phyloP scores from a whole-genome alignment of 768 basidiomycete genomes.

The Coprinopsis cinerea region DNA sequence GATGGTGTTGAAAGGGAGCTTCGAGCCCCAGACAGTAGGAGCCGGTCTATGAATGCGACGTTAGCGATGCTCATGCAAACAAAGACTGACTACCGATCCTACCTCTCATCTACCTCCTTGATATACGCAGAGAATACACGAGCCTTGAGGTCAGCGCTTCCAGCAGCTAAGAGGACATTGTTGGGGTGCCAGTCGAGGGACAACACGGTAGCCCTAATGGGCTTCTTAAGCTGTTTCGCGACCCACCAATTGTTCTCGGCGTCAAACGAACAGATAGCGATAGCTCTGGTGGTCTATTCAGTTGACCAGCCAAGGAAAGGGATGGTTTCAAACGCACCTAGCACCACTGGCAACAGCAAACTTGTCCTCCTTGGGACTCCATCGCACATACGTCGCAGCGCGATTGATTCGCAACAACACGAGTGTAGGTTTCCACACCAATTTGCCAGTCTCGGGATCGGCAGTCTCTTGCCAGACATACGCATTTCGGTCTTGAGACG shows the following conservation, averaged over 20 bases:
- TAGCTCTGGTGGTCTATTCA: constrained; percentile 53
- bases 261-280: constrained; percentile 96
- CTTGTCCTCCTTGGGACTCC: constrained; percentile 98
- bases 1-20: constrained; percentile 94
- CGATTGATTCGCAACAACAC: constrained; percentile 93
- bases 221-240: constrained; percentile 94
- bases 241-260: constrained; percentile 99
- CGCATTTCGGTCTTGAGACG: constrained; percentile 98
- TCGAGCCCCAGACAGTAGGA: constrained; percentile 94
- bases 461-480: constrained; percentile 92
- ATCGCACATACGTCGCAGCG: constrained; percentile 90
- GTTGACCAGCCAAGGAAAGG: background rate
- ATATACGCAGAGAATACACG: constrained; percentile 97
- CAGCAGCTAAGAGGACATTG: constrained; percentile 94
- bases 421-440: constrained; percentile 93
- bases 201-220: constrained; percentile 90
- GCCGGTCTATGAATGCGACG: constrained; percentile 52
- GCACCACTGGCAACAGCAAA: constrained; percentile 98
- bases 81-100: constrained; percentile 16
- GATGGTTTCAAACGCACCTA: constrained; percentile 53
- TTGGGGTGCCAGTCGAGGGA: constrained; percentile 98
- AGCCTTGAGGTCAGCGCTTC: constrained; percentile 97
- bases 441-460: constrained; percentile 64
- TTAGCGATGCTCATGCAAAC: constrained; percentile 1
- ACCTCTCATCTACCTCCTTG: constrained; percentile 96